These are phyloP conservation scores for Neonectria sp. DNA, from an alignment of 2,329 filamentous ascomycete genomes.

Conservation along the genomic window DNA sequence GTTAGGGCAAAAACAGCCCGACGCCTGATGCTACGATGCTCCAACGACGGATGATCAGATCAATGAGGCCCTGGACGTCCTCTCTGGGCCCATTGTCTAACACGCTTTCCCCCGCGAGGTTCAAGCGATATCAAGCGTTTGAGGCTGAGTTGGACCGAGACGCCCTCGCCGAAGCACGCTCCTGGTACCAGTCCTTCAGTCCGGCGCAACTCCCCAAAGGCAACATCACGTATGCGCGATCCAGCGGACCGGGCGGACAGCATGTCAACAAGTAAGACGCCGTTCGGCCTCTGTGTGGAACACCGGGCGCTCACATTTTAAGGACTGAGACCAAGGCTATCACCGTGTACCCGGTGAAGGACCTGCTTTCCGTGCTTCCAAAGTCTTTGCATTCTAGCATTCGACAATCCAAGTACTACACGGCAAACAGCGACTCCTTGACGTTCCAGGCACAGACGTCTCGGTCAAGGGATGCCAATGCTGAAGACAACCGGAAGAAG, in stretches of 20 bases:
- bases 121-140: constrained; percentile 62
- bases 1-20: neutral
- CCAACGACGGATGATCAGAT: constrained; percentile 21
- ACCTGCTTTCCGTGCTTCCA: constrained; percentile 63
- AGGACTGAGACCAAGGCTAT: constrained; percentile 74
- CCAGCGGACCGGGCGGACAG: constrained; percentile 73
- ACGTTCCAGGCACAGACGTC: constrained; percentile 70
- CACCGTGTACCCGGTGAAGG: constrained; percentile 65
- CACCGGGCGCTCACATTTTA: constrained; percentile 57
- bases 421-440: constrained; percentile 65
- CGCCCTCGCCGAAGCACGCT: constrained; percentile 65
- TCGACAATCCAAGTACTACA: constrained; percentile 69
- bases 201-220: constrained; percentile 63
- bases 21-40: constrained; percentile 33
- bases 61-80: constrained; percentile 7
- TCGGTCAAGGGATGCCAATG: constrained; percentile 66
- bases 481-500: constrained; percentile 67
- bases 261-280: constrained; percentile 72
- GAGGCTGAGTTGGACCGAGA: constrained; percentile 66
- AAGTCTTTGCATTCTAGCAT: constrained; percentile 63
- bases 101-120: constrained; percentile 36
- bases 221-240: constrained; percentile 69
- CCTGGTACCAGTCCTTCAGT: constrained; percentile 65
- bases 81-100: neutral
- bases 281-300: constrained; percentile 52